Percentiles rank a stretch among this genome's conserved stretches.
Evolutionary conservation across 148 eudicot genomes (phyloP).

Genomic region (Talinum fruticosum): DNA sequence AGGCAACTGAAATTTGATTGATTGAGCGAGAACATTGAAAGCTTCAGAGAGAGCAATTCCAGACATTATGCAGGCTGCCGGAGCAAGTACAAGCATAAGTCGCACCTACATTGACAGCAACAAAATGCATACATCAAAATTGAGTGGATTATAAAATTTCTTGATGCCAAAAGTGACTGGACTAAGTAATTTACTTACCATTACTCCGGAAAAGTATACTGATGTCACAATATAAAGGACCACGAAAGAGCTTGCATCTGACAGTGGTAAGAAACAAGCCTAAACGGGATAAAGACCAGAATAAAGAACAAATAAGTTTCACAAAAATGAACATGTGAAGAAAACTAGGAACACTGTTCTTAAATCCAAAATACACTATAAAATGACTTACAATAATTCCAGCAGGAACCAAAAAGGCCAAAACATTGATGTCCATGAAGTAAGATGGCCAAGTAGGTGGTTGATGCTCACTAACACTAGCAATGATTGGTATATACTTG

Average conservation of each 20-base stretch:
- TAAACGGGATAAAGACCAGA: slow-evolving; percentile 29
- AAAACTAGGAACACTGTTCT: not conserved
- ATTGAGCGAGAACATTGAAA: slow-evolving; percentile 73
- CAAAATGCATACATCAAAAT: not conserved
- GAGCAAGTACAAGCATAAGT: slow-evolving; percentile 95
- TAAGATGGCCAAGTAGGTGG: slow-evolving; percentile 99
- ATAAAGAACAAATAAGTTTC: slow-evolving; percentile 7
- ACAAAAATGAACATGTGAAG: slow-evolving; percentile 14
- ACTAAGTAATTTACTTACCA: slow-evolving; percentile 46
- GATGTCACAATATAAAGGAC: slow-evolving; percentile 86
- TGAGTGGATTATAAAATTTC: not conserved
- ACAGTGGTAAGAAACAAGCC: slow-evolving; percentile 90
- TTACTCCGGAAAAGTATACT: slow-evolving; percentile 95
- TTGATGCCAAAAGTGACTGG: not conserved
- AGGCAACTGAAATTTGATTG: slow-evolving; percentile 68
- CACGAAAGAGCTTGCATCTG: slow-evolving; percentile 94
- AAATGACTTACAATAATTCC: slow-evolving; percentile 81
- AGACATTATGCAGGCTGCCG: slow-evolving; percentile 95
- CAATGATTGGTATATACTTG: slow-evolving; percentile 97
- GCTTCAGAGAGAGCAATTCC: slow-evolving; percentile 98
- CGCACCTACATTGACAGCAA: slow-evolving; percentile 56
- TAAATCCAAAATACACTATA: not conserved
- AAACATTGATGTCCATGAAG: slow-evolving; percentile 95
- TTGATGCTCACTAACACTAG: slow-evolving; percentile 99
- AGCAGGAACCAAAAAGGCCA: slow-evolving; percentile 98